Evolutionary conservation across 1,284 basidiomycete genomes (phyloP).

Genomic region (Stygiomarasmius scandens): DNA sequence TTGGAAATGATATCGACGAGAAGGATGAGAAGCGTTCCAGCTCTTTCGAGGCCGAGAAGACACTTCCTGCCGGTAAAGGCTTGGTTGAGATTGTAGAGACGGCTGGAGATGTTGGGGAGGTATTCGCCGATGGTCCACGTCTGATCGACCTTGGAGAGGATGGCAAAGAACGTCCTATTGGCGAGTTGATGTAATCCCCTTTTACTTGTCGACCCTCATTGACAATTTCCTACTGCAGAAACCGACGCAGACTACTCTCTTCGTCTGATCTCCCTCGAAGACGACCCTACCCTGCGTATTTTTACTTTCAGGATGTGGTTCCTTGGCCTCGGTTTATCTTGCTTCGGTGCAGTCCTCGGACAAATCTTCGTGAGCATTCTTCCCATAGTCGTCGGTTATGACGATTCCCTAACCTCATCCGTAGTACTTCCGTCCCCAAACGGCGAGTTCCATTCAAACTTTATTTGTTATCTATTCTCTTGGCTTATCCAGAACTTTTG

Average conservation of each 20-base stretch:
- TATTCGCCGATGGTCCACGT: constrained; percentile 35
- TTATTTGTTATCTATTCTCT: too few relatives aligned
- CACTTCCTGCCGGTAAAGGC: too few relatives aligned
- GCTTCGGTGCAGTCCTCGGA: constrained; percentile 59
- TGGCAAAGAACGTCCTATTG: constrained; percentile 35
- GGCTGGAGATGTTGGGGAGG: constrained; percentile 34
- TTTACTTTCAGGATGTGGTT: constrained; percentile 49
- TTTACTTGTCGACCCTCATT: not conserved
- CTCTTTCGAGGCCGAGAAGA: too few relatives aligned
- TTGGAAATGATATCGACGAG: too few relatives aligned
- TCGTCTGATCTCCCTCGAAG: constrained; percentile 55
- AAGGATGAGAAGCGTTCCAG: too few relatives aligned
- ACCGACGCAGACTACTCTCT: constrained; percentile 51
- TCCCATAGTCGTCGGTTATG: not conserved
- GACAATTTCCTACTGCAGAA: constrained; percentile 23
- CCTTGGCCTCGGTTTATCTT: constrained; percentile 51
- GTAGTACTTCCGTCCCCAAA: constrained; percentile 57
- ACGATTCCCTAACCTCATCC: not conserved
- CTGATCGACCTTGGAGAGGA: constrained; percentile 35
- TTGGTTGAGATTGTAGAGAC: too few relatives aligned
- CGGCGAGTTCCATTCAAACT: constrained; percentile 34
- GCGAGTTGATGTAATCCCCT: not conserved
- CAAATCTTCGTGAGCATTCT: constrained; percentile 52
- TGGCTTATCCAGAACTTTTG: too few relatives aligned
- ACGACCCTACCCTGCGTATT: constrained; percentile 57